Evolutionary conservation across 2,329 filamentous ascomycete genomes (phyloP).

Genomic region (Neobulgaria alba): DNA sequence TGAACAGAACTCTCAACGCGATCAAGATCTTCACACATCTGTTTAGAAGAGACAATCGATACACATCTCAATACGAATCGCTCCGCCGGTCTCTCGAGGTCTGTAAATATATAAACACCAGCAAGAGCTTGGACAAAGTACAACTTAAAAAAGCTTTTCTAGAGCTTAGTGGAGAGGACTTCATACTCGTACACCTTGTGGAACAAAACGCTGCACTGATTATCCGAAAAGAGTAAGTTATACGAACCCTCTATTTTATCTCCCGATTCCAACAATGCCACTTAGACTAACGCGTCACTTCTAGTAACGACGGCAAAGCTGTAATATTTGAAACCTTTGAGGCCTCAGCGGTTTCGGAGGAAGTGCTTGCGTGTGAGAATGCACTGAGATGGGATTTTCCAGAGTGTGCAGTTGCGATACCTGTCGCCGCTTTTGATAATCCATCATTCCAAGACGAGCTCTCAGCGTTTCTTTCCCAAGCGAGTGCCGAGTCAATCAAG

Average conservation of each 20-base stretch:
- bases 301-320: constrained; percentile 17
- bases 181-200: constrained; percentile 36
- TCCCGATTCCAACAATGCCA: no score
- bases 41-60: neutral
- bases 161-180: constrained; percentile 22
- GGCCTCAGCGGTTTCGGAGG: constrained; percentile 42
- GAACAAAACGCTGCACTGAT: constrained; percentile 42
- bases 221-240: constrained; percentile 29
- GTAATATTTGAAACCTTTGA: constrained; percentile 54
- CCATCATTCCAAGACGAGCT: constrained; percentile 39
- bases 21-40: constrained; percentile 1
- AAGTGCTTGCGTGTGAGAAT: constrained; percentile 41
- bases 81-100: constrained; percentile 10
- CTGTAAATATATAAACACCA: constrained; percentile 8
- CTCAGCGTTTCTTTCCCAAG: constrained; percentile 45
- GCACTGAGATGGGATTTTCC: constrained; percentile 54
- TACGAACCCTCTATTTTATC: no score
- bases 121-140: constrained; percentile 13
- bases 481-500: constrained; percentile 43
- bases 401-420: constrained; percentile 40
- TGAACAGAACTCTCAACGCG: constrained; percentile 8
- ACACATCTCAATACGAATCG: neutral
- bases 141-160: constrained; percentile 26
- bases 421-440: constrained; percentile 32
- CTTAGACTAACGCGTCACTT: no score